A percentile compares a stretch with the other conserved stretches of the same genome.
phyloP scores from a whole-genome alignment of 2,329 filamentous ascomycete genomes.

The Talaromyces sp. region DNA sequence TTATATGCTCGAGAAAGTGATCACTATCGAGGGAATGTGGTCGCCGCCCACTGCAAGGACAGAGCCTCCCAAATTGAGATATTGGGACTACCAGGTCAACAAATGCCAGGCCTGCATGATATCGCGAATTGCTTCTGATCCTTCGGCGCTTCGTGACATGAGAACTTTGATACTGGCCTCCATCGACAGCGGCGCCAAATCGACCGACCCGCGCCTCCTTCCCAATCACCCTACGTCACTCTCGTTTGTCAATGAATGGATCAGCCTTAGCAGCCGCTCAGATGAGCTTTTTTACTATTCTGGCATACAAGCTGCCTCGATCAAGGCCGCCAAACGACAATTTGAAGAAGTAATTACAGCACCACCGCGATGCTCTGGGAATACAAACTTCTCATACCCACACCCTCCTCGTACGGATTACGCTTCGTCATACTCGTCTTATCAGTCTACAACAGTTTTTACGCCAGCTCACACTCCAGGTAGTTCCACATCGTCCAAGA shows the following conservation, averaged over 20 bases:
- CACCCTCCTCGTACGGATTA: background rate
- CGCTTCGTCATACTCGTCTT: background rate
- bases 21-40: constrained; percentile 7
- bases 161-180: constrained; percentile 1
- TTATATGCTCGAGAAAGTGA: background rate
- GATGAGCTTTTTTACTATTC: background rate
- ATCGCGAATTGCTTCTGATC: constrained; percentile 22
- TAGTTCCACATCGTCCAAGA: background rate
- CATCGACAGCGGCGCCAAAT: background rate
- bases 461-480: background rate
- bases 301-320: background rate
- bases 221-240: constrained; percentile 20
- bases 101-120: constrained; percentile 35
- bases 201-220: background rate
- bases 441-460: background rate
- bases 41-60: constrained; percentile 7
- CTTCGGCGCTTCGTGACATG: constrained; percentile 23
- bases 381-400: background rate
- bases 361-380: background rate
- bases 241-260: constrained; percentile 24
- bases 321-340: background rate
- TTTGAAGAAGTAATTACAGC: background rate
- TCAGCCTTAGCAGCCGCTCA: constrained; percentile 13
- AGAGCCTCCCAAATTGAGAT: constrained; percentile 6
- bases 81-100: constrained; percentile 25